Percentiles rank a stretch among this genome's conserved stretches.
These are phyloP conservation scores for Thalia dealbata DNA, from an alignment of 176 grass and related monocot genomes.

Conservation along the genomic window DNA sequence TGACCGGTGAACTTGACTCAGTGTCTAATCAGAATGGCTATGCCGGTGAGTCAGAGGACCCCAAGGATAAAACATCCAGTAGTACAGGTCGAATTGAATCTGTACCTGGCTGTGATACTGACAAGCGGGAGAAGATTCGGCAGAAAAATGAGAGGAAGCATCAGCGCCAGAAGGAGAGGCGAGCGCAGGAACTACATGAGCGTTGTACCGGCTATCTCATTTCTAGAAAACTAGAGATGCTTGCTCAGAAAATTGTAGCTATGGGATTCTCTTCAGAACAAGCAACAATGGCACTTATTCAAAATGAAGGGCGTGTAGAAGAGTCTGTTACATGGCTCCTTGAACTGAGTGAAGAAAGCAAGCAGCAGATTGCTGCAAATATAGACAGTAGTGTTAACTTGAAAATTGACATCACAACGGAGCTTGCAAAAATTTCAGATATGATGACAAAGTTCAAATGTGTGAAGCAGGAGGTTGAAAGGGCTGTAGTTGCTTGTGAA, in stretches of 20 bases:
- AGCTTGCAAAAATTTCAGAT: slow-evolving; percentile 63
- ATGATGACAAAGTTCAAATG: slow-evolving; percentile 66
- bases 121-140: slow-evolving; percentile 96
- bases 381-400: slow-evolving; percentile 51
- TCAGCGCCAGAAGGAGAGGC: slow-evolving; percentile 89
- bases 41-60: slow-evolving; percentile 82
- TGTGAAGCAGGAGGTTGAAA: slow-evolving; percentile 97
- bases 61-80: slow-evolving; percentile 52
- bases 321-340: slow-evolving; percentile 90
- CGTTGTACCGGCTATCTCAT: slow-evolving; percentile 87
- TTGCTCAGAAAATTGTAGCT: slow-evolving; percentile 73
- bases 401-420: slow-evolving; percentile 90
- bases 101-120: slow-evolving; percentile 70
- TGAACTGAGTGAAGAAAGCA: slow-evolving; percentile 78
- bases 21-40: slow-evolving; percentile 83
- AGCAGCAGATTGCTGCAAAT: slow-evolving; percentile 58
- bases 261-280: slow-evolving; percentile 97
- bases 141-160: slow-evolving; percentile 99
- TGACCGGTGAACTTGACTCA: slow-evolving; percentile 67
- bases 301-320: slow-evolving; percentile 86
- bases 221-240: slow-evolving; percentile 78
- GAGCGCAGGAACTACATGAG: slow-evolving; percentile 87
- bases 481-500: slow-evolving; percentile 86
- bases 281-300: slow-evolving; percentile 94
- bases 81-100: slow-evolving; percentile 31